phyloP scores from a whole-genome alignment of 2,329 filamentous ascomycete species.

The Rhynchosporium graminicola region DNA sequence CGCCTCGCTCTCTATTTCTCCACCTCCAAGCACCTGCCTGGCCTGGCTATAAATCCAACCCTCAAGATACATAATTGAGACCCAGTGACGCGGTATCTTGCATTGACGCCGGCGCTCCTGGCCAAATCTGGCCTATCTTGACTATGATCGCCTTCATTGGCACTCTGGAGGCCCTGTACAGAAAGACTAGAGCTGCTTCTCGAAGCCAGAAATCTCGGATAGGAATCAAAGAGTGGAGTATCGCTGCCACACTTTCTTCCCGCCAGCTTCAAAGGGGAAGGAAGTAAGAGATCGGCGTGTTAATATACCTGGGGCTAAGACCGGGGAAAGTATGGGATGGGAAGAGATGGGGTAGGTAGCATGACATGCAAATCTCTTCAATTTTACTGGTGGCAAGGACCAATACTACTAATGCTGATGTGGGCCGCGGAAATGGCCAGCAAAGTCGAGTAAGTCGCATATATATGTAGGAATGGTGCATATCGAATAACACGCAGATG shows the following conservation, averaged over 20 bases:
- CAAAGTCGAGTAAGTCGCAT: neutral
- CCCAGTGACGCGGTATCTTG: conserved; percentile 1
- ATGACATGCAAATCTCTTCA: conserved; percentile 1
- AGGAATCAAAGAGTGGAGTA: neutral
- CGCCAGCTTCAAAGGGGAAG: conserved; percentile 8
- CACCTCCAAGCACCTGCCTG: neutral
- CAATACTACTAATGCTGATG: neutral
- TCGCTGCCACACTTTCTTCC: neutral
- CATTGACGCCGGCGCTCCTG: neutral
- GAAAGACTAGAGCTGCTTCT: conserved; percentile 4
- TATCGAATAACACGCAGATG: neutral
- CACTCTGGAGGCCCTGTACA: neutral
- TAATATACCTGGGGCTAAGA: conserved; percentile 4
- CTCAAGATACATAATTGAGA: neutral
- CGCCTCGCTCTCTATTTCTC: neutral
- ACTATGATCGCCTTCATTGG: neutral
- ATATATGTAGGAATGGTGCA: conserved; percentile 3
- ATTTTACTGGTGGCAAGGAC: neutral
- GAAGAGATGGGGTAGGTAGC: neutral
- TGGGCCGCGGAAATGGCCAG: neutral
- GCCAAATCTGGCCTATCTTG: neutral
- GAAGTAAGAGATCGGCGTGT: conserved; percentile 7
- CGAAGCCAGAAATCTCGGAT: neutral
- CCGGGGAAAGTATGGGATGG: neutral
- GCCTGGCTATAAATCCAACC: neutral